Conservation (phyloP, 208 protist species). For the Leishmania lainsoni region DNA sequence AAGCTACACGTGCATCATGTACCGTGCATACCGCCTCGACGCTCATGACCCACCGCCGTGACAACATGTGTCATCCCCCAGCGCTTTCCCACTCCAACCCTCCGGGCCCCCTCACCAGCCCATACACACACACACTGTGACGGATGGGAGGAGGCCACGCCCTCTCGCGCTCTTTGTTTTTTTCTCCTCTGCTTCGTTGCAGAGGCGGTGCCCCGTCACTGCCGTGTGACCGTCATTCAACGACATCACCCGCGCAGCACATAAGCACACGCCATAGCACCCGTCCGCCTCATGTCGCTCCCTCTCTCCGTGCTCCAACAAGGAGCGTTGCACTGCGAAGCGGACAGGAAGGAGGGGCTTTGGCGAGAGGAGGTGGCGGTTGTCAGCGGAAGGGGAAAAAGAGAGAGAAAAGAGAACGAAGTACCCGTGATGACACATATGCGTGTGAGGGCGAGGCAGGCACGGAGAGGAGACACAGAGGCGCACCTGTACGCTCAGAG, state of each 20-base stretch:
- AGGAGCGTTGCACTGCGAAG: not conserved
- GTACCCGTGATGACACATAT: not conserved
- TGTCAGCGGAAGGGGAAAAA: not conserved
- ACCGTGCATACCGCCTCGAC: not conserved
- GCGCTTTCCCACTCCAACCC: not conserved
- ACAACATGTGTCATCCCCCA: not conserved
- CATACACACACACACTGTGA: not conserved
- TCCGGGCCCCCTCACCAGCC: not conserved
- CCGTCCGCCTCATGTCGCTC: not conserved
- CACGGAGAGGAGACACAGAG: too few species aligned
- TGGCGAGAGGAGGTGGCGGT: not conserved
- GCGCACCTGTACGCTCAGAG: not conserved
- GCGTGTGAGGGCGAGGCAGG: too few species aligned
- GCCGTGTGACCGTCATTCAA: not conserved
- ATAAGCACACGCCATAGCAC: not conserved
- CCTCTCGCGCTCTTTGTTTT: not conserved
- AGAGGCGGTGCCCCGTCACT: not conserved
- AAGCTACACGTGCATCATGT: not conserved
- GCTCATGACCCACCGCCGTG: not conserved
- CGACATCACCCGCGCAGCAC: not conserved
- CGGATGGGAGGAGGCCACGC: not conserved
- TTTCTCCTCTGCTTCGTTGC: not conserved
- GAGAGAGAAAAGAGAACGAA: not conserved
- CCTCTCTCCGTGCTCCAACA: not conserved
- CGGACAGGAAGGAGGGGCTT: not conserved